Percentiles rank a stretch among this genome's conserved stretches.
These are phyloP conservation scores for Boletellus deceptivus DNA, from an alignment of 1,284 basidiomycete species.

Conservation along the genomic window DNA sequence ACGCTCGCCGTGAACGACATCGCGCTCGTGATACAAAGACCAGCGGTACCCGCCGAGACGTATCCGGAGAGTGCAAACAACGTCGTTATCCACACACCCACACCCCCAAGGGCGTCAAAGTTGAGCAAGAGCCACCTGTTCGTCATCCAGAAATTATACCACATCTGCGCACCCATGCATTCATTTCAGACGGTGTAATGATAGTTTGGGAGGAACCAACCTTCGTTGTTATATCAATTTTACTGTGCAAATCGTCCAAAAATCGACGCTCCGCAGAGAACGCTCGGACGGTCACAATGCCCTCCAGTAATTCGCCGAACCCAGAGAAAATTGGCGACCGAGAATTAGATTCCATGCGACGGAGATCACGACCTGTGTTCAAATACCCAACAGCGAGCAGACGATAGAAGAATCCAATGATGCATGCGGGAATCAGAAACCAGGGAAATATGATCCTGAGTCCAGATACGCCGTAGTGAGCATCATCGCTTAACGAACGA, in stretches of 20 bases:
- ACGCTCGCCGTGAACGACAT: constrained; percentile 58
- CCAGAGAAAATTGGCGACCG: constrained; percentile 62
- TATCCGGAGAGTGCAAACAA: constrained; percentile 70
- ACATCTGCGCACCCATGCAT: constrained; percentile 48
- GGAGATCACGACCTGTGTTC: constrained; percentile 53
- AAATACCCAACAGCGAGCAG: constrained; percentile 55
- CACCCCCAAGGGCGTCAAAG: constrained; percentile 73
- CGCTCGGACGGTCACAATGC: constrained; percentile 81
- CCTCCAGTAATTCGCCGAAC: constrained; percentile 67
- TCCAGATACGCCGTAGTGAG: constrained; percentile 6
- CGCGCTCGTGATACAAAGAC: constrained; percentile 82
- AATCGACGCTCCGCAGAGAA: constrained; percentile 84
- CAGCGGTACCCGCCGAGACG: constrained; percentile 73
- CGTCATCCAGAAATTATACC: constrained; percentile 79
- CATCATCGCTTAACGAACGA: not conserved
- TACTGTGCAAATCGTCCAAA: constrained; percentile 66
- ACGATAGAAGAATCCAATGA: constrained; percentile 52
- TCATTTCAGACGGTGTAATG: not conserved
- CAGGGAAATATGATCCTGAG: constrained; percentile 51
- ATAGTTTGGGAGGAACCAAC: constrained; percentile 30
- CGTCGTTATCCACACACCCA: constrained; percentile 63
- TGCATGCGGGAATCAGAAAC: constrained; percentile 55
- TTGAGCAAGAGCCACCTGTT: constrained; percentile 76
- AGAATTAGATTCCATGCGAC: constrained; percentile 60
- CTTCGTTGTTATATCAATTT: constrained; percentile 65